Evolutionary conservation across 805 yeast species (phyloP).

Genomic region (Phaffomyces opuntiae): DNA sequence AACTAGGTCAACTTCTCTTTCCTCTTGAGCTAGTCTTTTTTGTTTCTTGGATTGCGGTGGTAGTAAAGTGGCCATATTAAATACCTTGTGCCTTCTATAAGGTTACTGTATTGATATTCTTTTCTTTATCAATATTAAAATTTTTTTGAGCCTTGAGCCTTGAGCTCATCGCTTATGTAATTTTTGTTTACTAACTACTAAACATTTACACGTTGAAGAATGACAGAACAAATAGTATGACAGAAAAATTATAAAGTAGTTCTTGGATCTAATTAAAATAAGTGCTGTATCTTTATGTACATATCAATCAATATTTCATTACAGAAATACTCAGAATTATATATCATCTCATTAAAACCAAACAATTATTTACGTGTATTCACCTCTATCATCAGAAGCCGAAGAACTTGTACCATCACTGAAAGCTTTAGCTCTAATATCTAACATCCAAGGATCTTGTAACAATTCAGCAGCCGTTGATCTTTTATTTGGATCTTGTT

Average conservation of each 20-base stretch:
- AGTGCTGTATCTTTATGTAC: no score
- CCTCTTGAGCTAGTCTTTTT: conserved; percentile 74
- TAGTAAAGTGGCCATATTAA: conserved; percentile 75
- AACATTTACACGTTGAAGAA: no score
- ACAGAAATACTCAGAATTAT: no score
- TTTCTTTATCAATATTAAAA: background rate
- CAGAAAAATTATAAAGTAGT: no score
- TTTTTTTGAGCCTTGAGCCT: background rate
- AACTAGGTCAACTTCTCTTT: conserved; percentile 62
- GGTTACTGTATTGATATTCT: background rate
- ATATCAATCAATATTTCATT: no score
- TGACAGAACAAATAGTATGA: no score
- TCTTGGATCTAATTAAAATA: no score
- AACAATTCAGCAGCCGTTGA: conserved; percentile 79
- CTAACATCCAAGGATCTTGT: conserved; percentile 84
- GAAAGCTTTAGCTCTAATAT: conserved; percentile 64
- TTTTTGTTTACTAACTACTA: background rate
- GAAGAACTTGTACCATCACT: conserved; percentile 32
- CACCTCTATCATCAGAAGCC: conserved; percentile 5
- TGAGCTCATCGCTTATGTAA: conserved; percentile 9
- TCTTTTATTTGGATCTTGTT: conserved; percentile 74
- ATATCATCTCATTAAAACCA: background rate
- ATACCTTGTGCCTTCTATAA: background rate
- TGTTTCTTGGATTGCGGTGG: conserved; percentile 94
- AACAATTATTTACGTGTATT: background rate